These are phyloP conservation scores for Sphagnum contortum DNA, from an alignment of 225 moss, liverwort and hornwort genomes.

Conservation along the genomic window DNA sequence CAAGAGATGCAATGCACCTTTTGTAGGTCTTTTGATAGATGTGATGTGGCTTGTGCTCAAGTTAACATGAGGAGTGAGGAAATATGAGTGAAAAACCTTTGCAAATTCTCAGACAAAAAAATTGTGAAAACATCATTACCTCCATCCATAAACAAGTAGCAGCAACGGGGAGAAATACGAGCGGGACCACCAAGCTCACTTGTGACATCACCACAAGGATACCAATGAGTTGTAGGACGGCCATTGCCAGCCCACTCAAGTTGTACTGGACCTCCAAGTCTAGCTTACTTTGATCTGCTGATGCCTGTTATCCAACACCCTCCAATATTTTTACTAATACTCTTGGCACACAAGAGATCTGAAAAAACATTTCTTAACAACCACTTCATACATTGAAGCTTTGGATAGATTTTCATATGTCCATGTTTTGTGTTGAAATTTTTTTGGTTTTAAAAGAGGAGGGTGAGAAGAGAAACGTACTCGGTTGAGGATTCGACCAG, in stretches of 20 bases:
- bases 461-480: constrained; percentile 7
- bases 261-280: constrained; percentile 57
- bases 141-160: constrained; percentile 51
- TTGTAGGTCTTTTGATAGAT: too few relatives aligned
- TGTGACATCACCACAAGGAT: constrained; percentile 59
- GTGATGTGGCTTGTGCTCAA: too few relatives aligned
- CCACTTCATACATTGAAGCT: too few relatives aligned
- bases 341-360: neutral
- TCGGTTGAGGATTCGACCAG: constrained; percentile 56
- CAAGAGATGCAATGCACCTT: too few relatives aligned
- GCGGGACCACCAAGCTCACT: constrained; percentile 50
- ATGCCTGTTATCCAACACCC: constrained; percentile 18
- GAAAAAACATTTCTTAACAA: neutral
- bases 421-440: too few relatives aligned
- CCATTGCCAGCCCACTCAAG: constrained; percentile 46
- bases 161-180: constrained; percentile 42
- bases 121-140: constrained; percentile 12
- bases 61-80: neutral
- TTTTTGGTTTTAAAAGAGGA: neutral
- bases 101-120: too few relatives aligned
- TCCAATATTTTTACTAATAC: neutral
- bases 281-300: constrained; percentile 47
- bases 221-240: constrained; percentile 37
- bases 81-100: too few relatives aligned
- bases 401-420: too few relatives aligned